Evolutionary conservation across 2,329 filamentous ascomycete species (phyloP), one percentile per base, ranked within the genome.

Genomic region (Venturia aucupariae): DNA sequence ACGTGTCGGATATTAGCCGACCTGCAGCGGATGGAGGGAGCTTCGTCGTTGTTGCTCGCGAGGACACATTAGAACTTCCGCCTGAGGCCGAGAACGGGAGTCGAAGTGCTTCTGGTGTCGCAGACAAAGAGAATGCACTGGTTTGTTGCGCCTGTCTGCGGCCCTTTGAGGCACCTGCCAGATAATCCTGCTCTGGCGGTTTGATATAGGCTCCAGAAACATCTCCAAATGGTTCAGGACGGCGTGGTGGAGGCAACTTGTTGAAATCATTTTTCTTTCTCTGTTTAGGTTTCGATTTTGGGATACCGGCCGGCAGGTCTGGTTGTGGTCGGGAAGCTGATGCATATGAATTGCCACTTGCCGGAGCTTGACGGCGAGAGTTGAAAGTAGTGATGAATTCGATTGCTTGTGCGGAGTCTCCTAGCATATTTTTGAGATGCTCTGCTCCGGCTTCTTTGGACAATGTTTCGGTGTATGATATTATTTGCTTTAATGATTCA

Each of bases 381-480:
- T 96, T 97, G 76, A 89, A 90, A 13, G 83, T 83, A 27, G 86
- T 81, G 66, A 90, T 89, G 71, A 90, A 90, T 69, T 90, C 86
- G 62, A 90, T 75, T 1, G 85, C 83, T 69, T 89, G 86, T 1
- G 92, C 85, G 7, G 90, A 92, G 74, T 96, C 91, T 61, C 93
- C 94, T 0, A 99, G 83, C 63, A 99, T 80, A 72, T 94, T 91
- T 74, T 87, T 89, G 67, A 99, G 88, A 75, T 97, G 91, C 51
- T 92, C 87, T 61, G 86, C 91, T 17, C 90, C 90, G 68, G 88
- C 89, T 62, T 86, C 78, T 72, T 89, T 92, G 24, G 91, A 86
- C 10, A 97, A 82, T 0, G 86, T 88, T 42, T 85, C 80, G 2
- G 90, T 86, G 74, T 97, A 97, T 60, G 90, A 86, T 68, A 97